Conservation (phyloP, 306 rosid genomes). For the Cucurbita pepo region DNA sequence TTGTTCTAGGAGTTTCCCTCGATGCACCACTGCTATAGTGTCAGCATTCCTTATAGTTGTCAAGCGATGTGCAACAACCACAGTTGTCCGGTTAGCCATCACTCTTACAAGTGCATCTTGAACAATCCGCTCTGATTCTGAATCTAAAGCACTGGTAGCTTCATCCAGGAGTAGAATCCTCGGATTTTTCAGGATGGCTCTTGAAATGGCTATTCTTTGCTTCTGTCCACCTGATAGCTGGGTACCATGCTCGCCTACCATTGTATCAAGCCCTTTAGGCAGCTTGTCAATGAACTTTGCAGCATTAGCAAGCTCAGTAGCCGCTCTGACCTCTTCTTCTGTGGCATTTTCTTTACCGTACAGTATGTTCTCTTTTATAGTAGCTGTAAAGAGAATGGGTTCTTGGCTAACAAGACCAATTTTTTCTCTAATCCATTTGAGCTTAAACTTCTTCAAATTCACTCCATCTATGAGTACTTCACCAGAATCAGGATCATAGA, state of each 20-base stretch:
- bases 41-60: conserved; percentile 74
- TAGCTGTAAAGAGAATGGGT: conserved; percentile 48
- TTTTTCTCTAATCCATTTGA: conserved; percentile 61
- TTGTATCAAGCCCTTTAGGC: conserved; percentile 72
- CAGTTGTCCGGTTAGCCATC: conserved; percentile 58
- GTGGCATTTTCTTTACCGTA: conserved; percentile 82
- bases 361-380: conserved; percentile 53
- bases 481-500: conserved; percentile 82
- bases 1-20: conserved; percentile 66
- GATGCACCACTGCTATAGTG: conserved; percentile 66
- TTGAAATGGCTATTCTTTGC: conserved; percentile 91
- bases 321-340: conserved; percentile 38
- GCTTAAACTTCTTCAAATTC: conserved; percentile 35
- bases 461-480: conserved; percentile 65
- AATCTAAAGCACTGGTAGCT: conserved; percentile 85
- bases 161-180: conserved; percentile 81
- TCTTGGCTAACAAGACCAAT: conserved; percentile 90
- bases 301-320: conserved; percentile 73
- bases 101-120: conserved; percentile 64
- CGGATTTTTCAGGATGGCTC: conserved; percentile 86
- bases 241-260: conserved; percentile 82
- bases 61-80: conserved; percentile 87
- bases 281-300: conserved; percentile 65
- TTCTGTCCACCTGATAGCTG: conserved; percentile 94
- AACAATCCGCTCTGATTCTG: conserved; percentile 84